Conservation (phyloP, 495 filamentous ascomycete species). For the Cairneyella variabilis region DNA sequence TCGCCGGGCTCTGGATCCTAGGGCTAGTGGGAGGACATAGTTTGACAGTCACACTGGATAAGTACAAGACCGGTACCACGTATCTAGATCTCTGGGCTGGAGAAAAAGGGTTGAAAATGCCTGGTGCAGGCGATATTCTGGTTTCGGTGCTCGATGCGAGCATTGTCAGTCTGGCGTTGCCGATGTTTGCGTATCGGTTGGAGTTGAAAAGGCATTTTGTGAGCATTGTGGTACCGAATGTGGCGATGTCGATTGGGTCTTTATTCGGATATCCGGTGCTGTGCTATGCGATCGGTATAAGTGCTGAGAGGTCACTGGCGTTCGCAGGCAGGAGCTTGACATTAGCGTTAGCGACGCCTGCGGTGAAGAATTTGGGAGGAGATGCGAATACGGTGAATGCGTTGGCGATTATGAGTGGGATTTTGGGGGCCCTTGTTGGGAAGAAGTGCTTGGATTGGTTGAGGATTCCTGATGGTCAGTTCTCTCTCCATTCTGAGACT, state of each 20-base stretch:
- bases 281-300: conserved; percentile 44
- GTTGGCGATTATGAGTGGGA: conserved; percentile 49
- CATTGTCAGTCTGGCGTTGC: conserved; percentile 51
- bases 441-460: conserved; percentile 35
- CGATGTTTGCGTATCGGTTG: conserved; percentile 49
- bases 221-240: conserved; percentile 44
- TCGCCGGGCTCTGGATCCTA: conserved; percentile 42
- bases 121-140: conserved; percentile 50
- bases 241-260: conserved; percentile 39
- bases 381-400: conserved; percentile 48
- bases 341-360: conserved; percentile 47
- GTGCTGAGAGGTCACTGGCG: conserved; percentile 38
- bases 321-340: conserved; percentile 49
- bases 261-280: conserved; percentile 47
- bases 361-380: conserved; percentile 45
- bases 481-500: background rate
- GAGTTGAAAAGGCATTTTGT: conserved; percentile 45
- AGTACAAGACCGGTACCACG: conserved; percentile 40
- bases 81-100: conserved; percentile 43
- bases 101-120: conserved; percentile 22
- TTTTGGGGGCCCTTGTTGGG: conserved; percentile 48
- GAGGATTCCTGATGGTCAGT: conserved; percentile 44
- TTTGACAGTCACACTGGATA: conserved; percentile 31
- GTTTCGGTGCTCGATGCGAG: conserved; percentile 43
- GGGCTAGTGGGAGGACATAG: conserved; percentile 32